Percentiles rank a stretch among this genome's conserved stretches.
These are phyloP conservation scores for Extremus antarcticus DNA, from an alignment of 495 filamentous ascomycete genomes.

Conservation along the genomic window DNA sequence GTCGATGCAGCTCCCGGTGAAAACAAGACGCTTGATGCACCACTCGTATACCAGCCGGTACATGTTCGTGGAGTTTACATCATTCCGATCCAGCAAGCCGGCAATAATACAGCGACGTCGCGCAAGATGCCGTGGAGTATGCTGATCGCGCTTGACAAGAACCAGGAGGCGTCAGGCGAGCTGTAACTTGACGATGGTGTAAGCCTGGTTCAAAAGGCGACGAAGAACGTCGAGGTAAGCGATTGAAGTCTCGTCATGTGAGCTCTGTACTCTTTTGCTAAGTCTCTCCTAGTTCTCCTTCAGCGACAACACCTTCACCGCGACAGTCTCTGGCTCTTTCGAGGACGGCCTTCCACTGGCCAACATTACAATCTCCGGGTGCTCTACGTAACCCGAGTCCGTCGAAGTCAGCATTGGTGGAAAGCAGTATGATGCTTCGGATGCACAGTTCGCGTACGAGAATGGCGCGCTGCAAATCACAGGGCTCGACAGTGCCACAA, in stretches of 20 bases:
- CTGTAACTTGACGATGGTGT: slow-evolving; percentile 82
- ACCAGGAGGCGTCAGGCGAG: slow-evolving; percentile 50
- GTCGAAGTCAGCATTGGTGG: neutral
- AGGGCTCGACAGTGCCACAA: neutral
- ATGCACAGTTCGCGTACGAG: neutral
- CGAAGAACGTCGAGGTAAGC: slow-evolving; percentile 44
- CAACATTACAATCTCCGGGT: neutral
- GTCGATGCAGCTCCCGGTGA: slow-evolving; percentile 44
- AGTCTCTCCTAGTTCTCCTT: neutral
- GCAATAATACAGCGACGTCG: slow-evolving; percentile 54
- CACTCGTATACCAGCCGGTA: slow-evolving; percentile 69
- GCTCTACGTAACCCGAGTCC: too few relatives aligned
- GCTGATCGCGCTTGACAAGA: slow-evolving; percentile 47
- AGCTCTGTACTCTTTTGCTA: neutral
- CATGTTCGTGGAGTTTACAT: slow-evolving; percentile 61
- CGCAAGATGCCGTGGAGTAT: slow-evolving; percentile 60
- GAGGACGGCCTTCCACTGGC: neutral
- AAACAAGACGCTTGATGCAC: slow-evolving; percentile 64
- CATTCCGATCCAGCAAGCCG: slow-evolving; percentile 60
- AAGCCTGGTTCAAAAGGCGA: slow-evolving; percentile 49
- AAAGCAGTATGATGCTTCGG: neutral
- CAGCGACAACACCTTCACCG: neutral
- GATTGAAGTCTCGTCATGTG: neutral
- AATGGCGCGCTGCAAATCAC: neutral
- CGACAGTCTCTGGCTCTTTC: neutral